Evolutionary conservation across 2,329 filamentous ascomycete species (phyloP), one percentile per base, ranked within the genome.

Genomic region (Gnomoniopsis sp.): DNA sequence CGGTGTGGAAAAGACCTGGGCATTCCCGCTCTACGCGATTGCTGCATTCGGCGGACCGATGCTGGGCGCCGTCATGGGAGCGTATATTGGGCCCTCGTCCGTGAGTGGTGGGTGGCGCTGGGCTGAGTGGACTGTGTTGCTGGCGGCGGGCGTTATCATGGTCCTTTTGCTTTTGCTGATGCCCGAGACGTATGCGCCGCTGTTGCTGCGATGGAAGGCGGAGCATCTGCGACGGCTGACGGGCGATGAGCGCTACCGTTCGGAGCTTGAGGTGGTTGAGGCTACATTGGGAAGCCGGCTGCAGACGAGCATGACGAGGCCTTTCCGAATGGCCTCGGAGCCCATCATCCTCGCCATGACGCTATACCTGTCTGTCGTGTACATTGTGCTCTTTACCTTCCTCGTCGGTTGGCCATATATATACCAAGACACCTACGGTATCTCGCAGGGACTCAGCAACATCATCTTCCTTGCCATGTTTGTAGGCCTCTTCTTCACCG

Each of bases 121-220:
- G 83, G 76, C 77, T 0, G 86, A 88, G 68, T 89, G 87, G 72
- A 77, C 85, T 1, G 77, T 88, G 59, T 72, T 88, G 34, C 88
- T 89, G 53, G 86, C 85, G 77, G 79, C 85, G 0, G 83, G 77
- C 0, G 68, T 80, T 6, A 72, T 87, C 58, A 76, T 88, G 23
- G 68, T 75, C n/a, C 65, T 82, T 41, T 81, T 89, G 36, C 66
- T 84, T 23, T 66, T 85, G 17, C 76, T 86, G 49, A 84, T 89
- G 53, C 87, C 87, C 1, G 87, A 89, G 69, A 89, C 87, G 0
- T 89, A 88, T 62, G 79, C 68, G 2, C 71, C 70, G 36, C 50
- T 87, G 15, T 71, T 89, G 3, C 70, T 89, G 34, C 79, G 83
- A 57, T 76, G 77, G 61, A 89, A 88, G 65, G 87, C 87, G 2